Conservation (phyloP, 73 alveolate genomes). For the Tetrahymena malaccensis region DNA sequence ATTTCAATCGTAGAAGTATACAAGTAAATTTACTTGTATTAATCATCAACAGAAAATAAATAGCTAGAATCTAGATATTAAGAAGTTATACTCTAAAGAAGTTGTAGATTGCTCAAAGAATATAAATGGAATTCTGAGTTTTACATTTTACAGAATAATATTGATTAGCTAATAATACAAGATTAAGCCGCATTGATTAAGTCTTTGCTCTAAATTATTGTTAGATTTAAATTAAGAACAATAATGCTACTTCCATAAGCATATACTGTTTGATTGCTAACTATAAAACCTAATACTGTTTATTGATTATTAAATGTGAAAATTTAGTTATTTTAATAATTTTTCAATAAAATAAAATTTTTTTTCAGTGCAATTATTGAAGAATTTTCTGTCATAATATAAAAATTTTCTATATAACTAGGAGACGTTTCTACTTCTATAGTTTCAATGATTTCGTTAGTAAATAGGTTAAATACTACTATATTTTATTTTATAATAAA, state of each 20-base stretch:
- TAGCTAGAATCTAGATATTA: background rate
- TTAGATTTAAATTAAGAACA: too few species aligned
- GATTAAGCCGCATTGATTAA: background rate
- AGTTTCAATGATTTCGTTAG: background rate
- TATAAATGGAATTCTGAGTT: background rate
- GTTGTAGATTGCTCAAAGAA: background rate
- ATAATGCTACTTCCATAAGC: background rate
- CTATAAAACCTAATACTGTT: background rate
- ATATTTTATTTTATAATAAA: background rate
- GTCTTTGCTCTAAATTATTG: too few species aligned
- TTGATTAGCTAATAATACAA: background rate
- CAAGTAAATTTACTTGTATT: background rate
- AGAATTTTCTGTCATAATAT: background rate
- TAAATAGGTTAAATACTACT: background rate
- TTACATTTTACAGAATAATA: background rate
- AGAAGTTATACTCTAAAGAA: background rate
- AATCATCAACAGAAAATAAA: background rate
- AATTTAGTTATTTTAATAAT: background rate
- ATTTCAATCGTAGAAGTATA: background rate
- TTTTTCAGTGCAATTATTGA: background rate
- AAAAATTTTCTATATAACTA: background rate
- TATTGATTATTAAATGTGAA: background rate
- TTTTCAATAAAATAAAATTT: background rate
- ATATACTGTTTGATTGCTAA: background rate
- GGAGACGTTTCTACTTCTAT: background rate